Evolutionary conservation across 805 yeast species (phyloP).

Genomic region (Metschnikowia continentalis): DNA sequence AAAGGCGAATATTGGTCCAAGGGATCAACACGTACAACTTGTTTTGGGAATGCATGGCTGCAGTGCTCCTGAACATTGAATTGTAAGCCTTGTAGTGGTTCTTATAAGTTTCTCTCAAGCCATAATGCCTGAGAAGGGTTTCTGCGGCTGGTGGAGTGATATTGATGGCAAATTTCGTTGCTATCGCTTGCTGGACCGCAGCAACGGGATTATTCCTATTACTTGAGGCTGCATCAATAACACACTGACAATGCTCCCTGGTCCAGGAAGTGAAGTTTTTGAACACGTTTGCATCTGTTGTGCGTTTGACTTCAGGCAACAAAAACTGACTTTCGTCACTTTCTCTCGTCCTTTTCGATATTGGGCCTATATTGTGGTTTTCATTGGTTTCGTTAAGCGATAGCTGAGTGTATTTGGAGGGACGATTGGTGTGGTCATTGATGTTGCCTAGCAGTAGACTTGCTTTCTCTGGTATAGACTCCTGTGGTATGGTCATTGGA

Average conservation of each 20-base stretch:
- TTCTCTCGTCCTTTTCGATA: background rate
- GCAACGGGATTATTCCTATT: background rate
- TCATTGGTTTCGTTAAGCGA: background rate
- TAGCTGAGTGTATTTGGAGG: background rate
- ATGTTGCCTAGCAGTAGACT: background rate
- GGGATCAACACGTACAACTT: constrained; percentile 12
- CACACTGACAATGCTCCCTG: constrained; percentile 11
- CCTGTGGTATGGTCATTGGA: background rate
- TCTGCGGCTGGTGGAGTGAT: constrained; percentile 13
- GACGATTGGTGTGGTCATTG: background rate
- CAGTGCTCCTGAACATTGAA: constrained; percentile 14
- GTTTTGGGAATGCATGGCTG: constrained; percentile 6
- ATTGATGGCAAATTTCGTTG: constrained; percentile 3
- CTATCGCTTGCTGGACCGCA: constrained; percentile 11
- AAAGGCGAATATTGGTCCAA: constrained; percentile 14
- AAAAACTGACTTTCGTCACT: background rate
- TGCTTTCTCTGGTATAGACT: too few relatives aligned
- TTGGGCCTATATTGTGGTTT: background rate
- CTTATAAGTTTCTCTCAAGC: constrained; percentile 6
- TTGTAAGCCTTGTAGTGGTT: constrained; percentile 11
- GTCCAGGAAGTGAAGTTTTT: constrained; percentile 13
- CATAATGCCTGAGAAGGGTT: constrained; percentile 17
- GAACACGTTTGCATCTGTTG: constrained; percentile 1
- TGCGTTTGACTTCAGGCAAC: background rate
- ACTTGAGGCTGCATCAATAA: constrained; percentile 10